These are phyloP conservation scores for Effrenium voratum DNA, from an alignment of 73 alveolate genomes.

Conservation along the genomic window DNA sequence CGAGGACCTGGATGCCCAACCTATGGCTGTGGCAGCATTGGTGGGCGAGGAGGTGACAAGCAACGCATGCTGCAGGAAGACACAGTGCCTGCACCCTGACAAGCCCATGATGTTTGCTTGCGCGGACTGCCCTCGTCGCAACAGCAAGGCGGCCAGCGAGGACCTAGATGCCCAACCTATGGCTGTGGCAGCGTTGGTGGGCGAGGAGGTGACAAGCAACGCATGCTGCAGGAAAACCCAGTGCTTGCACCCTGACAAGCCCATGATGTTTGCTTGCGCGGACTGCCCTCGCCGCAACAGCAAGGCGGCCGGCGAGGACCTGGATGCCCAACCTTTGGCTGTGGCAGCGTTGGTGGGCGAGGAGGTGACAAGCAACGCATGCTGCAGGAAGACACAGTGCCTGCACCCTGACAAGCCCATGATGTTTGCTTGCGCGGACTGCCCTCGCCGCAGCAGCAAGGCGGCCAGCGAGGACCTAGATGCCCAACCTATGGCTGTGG, in stretches of 20 bases:
- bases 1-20: conserved; percentile 27
- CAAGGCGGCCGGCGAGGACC: not conserved
- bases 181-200: conserved; percentile 81
- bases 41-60: not conserved
- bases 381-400: conserved; percentile 81
- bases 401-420: conserved; percentile 91
- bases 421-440: conserved; percentile 81
- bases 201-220: conserved; percentile 38
- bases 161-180: conserved; percentile 26
- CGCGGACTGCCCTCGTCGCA: conserved; percentile 89
- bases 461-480: conserved; percentile 8
- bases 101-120: conserved; percentile 86
- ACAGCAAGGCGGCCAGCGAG: conserved; percentile 58
- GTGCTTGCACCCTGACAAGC: conserved; percentile 76
- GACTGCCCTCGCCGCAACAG: conserved; percentile 57
- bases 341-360: conserved; percentile 30
- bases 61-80: conserved; percentile 43
- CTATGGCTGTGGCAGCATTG: conserved; percentile 59
- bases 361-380: not conserved
- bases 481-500: conserved; percentile 61
- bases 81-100: conserved; percentile 91
- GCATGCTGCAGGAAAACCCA: conserved; percentile 18
- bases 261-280: conserved; percentile 23
- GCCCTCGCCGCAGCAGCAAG: conserved; percentile 92
- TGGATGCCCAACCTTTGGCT: conserved; percentile 35